Evolutionary conservation across 441 rosid genomes (phyloP), one percentile per base, ranked within the genome.

Genomic region (Erodium texanum): DNA sequence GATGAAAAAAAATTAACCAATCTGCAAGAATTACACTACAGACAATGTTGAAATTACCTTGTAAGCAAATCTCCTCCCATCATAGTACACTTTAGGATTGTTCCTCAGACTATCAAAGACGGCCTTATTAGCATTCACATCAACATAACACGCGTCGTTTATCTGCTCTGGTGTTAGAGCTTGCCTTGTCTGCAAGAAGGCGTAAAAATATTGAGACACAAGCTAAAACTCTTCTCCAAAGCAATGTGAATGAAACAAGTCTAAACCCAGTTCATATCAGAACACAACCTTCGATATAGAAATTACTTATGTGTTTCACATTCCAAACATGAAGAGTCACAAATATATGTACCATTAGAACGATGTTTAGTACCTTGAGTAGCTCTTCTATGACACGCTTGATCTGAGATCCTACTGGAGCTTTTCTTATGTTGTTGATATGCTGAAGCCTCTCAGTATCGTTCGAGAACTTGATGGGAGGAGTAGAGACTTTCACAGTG

Each of bases 301-400:
- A n/a, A n/a, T n/a, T n/a, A 36, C 10, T 36, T 8, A 36, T 36
- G 45, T 38, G 9, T 38, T 38, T 38, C 45, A 38, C 45, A 38
- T 38, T 38, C 45, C 45, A 5, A 52, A 52, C 58, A 52, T 11
- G 5, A 45, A 52, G 22, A 16, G 20, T 52, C 16, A 18, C 22
- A 52, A 52, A 8, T 10, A 52, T 5, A 52, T 1, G 22, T 52
- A 52, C 59, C 59, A 52, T 0, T 16, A 19, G 59, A 19, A 52
- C 20, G 11, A 48, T 12, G 0, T 14, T 24, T 48, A 65, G 27
- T 72, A 90, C 96, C 93, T 85, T 82, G 5, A 66, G 68, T 16
- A 93, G 74, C 63, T 86, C 78, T 68, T 83, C 89, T 20, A 93
- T 89, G 68, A 93, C 97, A n/a, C 89, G 90, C 82, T 93, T 93